Evolutionary conservation across 148 eudicot species (phyloP).

Genomic region (Vaccinium darrowii): DNA sequence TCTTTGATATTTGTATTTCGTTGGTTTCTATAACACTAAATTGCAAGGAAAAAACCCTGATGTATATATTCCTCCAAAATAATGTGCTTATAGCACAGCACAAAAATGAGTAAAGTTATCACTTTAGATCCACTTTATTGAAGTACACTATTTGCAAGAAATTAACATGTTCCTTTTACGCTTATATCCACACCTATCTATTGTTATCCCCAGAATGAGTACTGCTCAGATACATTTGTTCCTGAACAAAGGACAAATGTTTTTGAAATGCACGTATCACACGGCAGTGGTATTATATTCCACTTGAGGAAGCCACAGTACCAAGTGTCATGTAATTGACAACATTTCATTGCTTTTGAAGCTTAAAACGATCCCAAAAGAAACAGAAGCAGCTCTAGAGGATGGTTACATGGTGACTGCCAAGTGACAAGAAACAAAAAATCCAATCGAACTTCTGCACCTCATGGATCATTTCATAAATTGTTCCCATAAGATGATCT

Average conservation of each 20-base stretch:
- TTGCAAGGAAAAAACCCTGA: neutral
- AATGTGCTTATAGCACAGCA: neutral
- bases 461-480: neutral
- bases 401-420: neutral
- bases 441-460: neutral
- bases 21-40: neutral
- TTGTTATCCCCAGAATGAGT: neutral
- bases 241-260: too few relatives aligned
- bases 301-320: neutral
- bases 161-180: neutral
- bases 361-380: neutral
- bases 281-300: neutral
- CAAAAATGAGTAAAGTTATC: neutral
- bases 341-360: neutral
- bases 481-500: neutral
- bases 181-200: neutral
- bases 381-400: neutral
- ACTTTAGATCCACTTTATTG: neutral
- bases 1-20: neutral
- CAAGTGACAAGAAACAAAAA: neutral
- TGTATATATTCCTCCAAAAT: neutral
- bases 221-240: neutral
- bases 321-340: neutral
- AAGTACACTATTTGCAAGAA: neutral
- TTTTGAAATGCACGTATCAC: neutral